Conservation (phyloP, 208 protist species). For the Leishmania turanica region DNA sequence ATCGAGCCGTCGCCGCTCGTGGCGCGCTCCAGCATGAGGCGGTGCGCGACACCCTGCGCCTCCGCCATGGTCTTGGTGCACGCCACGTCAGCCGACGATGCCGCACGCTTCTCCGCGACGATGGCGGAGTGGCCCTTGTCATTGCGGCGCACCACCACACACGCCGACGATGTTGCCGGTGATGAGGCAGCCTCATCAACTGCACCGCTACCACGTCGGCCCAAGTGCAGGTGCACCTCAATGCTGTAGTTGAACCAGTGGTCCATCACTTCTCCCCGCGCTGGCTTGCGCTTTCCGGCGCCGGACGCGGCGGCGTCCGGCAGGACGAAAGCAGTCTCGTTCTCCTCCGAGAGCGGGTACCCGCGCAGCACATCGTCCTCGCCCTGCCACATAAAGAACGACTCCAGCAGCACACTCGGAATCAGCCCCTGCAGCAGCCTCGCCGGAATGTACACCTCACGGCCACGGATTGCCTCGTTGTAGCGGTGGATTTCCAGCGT, state of each 20-base stretch:
- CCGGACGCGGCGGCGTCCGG: conserved; percentile 10
- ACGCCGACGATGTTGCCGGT: conserved; percentile 8
- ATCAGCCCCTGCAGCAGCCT: conserved; percentile 79
- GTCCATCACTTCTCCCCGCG: conserved; percentile 31
- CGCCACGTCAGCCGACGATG: neutral
- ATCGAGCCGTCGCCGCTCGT: conserved; percentile 17
- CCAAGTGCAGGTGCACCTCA: conserved; percentile 44
- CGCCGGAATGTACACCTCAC: conserved; percentile 76
- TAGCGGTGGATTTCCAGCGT: conserved; percentile 78
- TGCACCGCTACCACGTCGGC: neutral
- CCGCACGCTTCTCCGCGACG: neutral
- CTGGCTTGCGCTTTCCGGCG: neutral
- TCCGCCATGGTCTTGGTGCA: conserved; percentile 7
- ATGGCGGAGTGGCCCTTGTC: conserved; percentile 40
- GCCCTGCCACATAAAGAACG: conserved; percentile 84
- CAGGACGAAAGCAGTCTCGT: conserved; percentile 19
- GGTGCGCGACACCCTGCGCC: conserved; percentile 15
- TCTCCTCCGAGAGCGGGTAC: conserved; percentile 46
- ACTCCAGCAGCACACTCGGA: conserved; percentile 74
- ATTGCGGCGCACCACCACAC: conserved; percentile 36
- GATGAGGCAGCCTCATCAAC: neutral
- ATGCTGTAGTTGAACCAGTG: conserved; percentile 79
- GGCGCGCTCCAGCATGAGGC: conserved; percentile 32
- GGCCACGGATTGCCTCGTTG: conserved; percentile 45
- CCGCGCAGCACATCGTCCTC: conserved; percentile 78